These are phyloP conservation scores for Cyclostephanos invisitatus DNA, from an alignment of 108 stramenopile genomes.

Conservation along the genomic window DNA sequence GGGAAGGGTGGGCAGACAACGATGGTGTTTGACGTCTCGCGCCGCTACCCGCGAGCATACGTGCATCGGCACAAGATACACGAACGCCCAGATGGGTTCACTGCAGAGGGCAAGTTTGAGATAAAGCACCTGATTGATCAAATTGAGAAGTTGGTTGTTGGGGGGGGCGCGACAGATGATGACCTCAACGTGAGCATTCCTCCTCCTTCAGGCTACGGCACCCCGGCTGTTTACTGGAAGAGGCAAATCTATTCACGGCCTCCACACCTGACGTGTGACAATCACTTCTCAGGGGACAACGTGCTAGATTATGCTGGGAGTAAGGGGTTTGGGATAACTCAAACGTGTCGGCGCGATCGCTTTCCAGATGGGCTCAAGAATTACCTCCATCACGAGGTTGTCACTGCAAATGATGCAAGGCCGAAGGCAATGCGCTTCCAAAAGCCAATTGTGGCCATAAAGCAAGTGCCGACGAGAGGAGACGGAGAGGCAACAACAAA, in stretches of 20 bases:
- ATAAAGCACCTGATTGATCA: not conserved
- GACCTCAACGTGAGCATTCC: too few relatives aligned
- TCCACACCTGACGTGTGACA: slow-evolving; percentile 17
- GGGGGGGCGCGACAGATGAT: too few relatives aligned
- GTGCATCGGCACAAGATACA: slow-evolving; percentile 14
- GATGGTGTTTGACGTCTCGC: too few relatives aligned
- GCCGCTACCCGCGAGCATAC: slow-evolving; percentile 13
- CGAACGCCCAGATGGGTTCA: not conserved
- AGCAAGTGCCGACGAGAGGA: too few relatives aligned
- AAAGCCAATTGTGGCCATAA: slow-evolving; percentile 5
- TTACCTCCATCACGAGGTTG: not conserved
- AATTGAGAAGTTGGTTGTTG: too few relatives aligned
- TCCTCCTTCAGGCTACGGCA: too few relatives aligned
- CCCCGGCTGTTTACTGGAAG: too few relatives aligned
- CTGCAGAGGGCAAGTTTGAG: slow-evolving; percentile 6
- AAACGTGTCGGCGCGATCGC: not conserved
- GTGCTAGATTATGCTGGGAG: slow-evolving; percentile 1
- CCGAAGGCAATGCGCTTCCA: not conserved
- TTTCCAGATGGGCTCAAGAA: slow-evolving; percentile 11
- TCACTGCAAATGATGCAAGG: not conserved
- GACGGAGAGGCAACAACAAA: not conserved
- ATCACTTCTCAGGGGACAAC: slow-evolving; percentile 12
- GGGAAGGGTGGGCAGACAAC: too few relatives aligned
- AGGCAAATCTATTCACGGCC: not conserved
- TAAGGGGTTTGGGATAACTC: slow-evolving; percentile 9